Percentiles rank a stretch among this genome's conserved stretches.
Conservation (phyloP, 2,329 filamentous ascomycete species). For the Fusarium sarcochroum region DNA sequence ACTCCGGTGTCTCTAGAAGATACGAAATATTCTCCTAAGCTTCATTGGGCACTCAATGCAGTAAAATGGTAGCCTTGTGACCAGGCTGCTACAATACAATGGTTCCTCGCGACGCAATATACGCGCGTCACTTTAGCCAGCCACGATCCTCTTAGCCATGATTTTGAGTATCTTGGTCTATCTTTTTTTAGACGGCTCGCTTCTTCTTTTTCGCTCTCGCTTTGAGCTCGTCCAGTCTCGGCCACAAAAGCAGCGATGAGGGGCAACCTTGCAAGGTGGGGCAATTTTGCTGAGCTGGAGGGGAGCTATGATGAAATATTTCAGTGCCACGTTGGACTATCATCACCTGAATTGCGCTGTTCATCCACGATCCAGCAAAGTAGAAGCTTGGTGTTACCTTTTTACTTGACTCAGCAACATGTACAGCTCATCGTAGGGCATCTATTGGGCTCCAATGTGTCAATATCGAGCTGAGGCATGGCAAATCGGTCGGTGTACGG, state of each 20-base stretch:
- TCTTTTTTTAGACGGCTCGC: slow-evolving; percentile 1
- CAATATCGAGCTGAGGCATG: slow-evolving; percentile 14
- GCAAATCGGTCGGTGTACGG: slow-evolving; percentile 16
- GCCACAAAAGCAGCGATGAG: slow-evolving; percentile 71
- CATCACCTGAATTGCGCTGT: slow-evolving; percentile 25
- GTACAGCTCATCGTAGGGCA: slow-evolving; percentile 12
- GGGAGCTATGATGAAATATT: slow-evolving; percentile 50
- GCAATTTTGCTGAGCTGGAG: slow-evolving; percentile 57
- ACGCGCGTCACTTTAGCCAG: slow-evolving; percentile 38
- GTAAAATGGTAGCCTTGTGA: slow-evolving; percentile 39
- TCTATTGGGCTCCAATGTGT: slow-evolving; percentile 10
- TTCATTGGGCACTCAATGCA: slow-evolving; percentile 28
- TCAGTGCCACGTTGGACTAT: slow-evolving; percentile 42
- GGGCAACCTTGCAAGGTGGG: slow-evolving; percentile 68
- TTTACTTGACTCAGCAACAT: background rate
- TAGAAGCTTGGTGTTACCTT: background rate
- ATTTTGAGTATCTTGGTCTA: slow-evolving; percentile 2
- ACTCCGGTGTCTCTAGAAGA: slow-evolving; percentile 37
- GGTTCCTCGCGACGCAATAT: slow-evolving; percentile 25
- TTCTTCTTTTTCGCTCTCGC: slow-evolving; percentile 32
- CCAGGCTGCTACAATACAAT: slow-evolving; percentile 41
- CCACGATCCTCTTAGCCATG: slow-evolving; percentile 6
- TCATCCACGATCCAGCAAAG: background rate
- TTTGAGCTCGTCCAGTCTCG: slow-evolving; percentile 17
- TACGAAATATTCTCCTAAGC: slow-evolving; percentile 41